Conservation (phyloP, 1,139 yeast genomes). For the Candida smagusa region DNA sequence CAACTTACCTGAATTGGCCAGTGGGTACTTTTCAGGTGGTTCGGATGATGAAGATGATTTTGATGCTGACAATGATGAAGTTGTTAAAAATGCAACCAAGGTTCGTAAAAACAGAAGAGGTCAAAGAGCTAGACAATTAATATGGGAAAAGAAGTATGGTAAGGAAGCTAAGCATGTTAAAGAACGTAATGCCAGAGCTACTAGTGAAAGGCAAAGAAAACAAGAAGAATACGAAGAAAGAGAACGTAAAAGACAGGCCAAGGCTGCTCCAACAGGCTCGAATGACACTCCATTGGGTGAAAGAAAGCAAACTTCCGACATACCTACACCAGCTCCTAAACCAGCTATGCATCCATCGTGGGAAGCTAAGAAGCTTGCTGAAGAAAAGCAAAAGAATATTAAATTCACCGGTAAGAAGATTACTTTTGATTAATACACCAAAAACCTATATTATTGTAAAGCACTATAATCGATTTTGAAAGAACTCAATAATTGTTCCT, state of each 20-base stretch:
- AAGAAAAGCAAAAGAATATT: constrained; percentile 60
- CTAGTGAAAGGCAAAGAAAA: constrained; percentile 55
- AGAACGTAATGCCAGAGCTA: constrained; percentile 52
- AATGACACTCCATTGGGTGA: constrained; percentile 37
- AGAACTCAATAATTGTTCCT: constrained; percentile 24
- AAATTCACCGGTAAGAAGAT: constrained; percentile 85
- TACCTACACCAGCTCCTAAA: constrained; percentile 8
- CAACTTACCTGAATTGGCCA: constrained; percentile 65
- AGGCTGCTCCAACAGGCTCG: constrained; percentile 30
- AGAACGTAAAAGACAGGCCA: constrained; percentile 59
- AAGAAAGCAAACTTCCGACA: constrained; percentile 18
- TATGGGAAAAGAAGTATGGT: constrained; percentile 93
- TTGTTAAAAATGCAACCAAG: constrained; percentile 52
- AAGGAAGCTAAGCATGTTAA: constrained; percentile 76
- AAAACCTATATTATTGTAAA: constrained; percentile 7
- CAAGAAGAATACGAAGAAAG: constrained; percentile 72
- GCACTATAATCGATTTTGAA: constrained; percentile 27
- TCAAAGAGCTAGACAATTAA: constrained; percentile 93
- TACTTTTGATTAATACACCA: constrained; percentile 47
- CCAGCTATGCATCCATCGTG: constrained; percentile 83
- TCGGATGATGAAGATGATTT: constrained; percentile 54
- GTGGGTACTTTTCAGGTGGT: constrained; percentile 81
- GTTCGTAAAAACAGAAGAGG: constrained; percentile 88
- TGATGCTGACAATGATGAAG: constrained; percentile 55
- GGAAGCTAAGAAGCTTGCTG: constrained; percentile 79